These are phyloP conservation scores for Emydomyces testavorans DNA, from an alignment of 2,329 filamentous ascomycete genomes.

Conservation along the genomic window DNA sequence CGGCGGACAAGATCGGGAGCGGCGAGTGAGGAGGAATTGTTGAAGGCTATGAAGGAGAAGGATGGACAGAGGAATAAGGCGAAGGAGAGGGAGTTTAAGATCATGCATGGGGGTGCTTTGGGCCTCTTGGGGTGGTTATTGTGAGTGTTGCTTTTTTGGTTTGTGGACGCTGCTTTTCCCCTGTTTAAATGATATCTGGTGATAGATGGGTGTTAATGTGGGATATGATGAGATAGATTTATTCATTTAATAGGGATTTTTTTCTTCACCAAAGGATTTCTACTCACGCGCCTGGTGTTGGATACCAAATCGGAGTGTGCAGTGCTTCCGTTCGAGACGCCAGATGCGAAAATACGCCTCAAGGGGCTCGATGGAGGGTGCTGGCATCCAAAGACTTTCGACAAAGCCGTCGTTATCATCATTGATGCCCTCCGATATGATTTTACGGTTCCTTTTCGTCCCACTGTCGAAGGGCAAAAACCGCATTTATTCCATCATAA, in stretches of 20 bases:
- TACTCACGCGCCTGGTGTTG: conserved; percentile 73
- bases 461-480: conserved; percentile 34
- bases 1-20: conserved; percentile 3
- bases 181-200: not conserved
- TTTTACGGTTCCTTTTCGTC: conserved; percentile 71
- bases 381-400: conserved; percentile 91
- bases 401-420: conserved; percentile 79
- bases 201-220: not conserved
- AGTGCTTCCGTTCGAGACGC: conserved; percentile 51
- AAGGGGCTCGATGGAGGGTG: conserved; percentile 54
- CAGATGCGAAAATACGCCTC: conserved; percentile 23
- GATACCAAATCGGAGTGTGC: conserved; percentile 63
- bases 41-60: conserved; percentile 20
- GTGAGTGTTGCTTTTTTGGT: conserved; percentile 23
- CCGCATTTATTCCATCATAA: conserved; percentile 71
- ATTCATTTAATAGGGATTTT: conserved; percentile 73
- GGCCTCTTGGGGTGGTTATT: conserved; percentile 33
- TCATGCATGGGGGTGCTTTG: conserved; percentile 29
- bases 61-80: conserved; percentile 23
- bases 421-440: conserved; percentile 94
- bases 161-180: not conserved
- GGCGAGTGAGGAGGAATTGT: conserved; percentile 15
- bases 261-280: conserved; percentile 89
- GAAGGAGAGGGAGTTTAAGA: conserved; percentile 31
- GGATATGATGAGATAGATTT: conserved; percentile 33